Evolutionary conservation across 2,329 filamentous ascomycete species (phyloP), one percentile per base, ranked within the genome.

Genomic region (Sarocladium oryzae): DNA sequence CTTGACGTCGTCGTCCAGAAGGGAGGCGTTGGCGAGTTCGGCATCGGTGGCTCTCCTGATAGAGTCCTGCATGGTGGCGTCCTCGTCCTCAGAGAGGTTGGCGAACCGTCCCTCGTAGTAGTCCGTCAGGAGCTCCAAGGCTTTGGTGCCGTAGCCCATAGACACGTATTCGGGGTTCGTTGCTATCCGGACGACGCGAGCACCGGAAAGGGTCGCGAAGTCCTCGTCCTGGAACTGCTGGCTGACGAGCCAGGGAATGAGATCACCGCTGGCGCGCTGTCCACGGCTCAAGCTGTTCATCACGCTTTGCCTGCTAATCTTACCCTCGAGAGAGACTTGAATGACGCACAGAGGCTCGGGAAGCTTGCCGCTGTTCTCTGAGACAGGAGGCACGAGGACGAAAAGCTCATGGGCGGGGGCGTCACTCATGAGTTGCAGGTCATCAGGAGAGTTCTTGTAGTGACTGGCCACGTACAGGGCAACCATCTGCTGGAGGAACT

Each of bases 171-270:
- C 91, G 0, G 95, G 93, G 65, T 96, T 95, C 1, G 93, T 96
- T 18, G 95, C 93, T 61, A 99, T 97, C 46, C 93, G 84, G 15
- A 99, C 92, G 43, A 99, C 74, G 55, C 93, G 83, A 30, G 92
- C 93, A 52, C 93, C 95, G 13, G 92, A 97, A 1, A 99, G 77
- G 36, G 88, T 85, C 11, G 92, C 93, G 65, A 99, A 99, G 57
- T 96, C 90, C 57, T 95, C 89, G 61, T 99, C 93, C 64, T 97
- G 93, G 73, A 96, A 99, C 65, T 99, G 93, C 65, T 97, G 91
- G 65, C 89, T 95, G 56, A 99, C 88, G 28, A 97, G 79, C 93
- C 93, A 99, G 1, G 93, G 93, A 52, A 99, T 99, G 51, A 99
- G 73, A 67, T 99, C 93, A 61, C 93, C 93, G 35, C 88, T 84